Percentiles rank a stretch among this genome's conserved stretches.
These are phyloP conservation scores for Mycosarcoma maydis DNA, from an alignment of 1,284 basidiomycete genomes.

Conservation along the genomic window DNA sequence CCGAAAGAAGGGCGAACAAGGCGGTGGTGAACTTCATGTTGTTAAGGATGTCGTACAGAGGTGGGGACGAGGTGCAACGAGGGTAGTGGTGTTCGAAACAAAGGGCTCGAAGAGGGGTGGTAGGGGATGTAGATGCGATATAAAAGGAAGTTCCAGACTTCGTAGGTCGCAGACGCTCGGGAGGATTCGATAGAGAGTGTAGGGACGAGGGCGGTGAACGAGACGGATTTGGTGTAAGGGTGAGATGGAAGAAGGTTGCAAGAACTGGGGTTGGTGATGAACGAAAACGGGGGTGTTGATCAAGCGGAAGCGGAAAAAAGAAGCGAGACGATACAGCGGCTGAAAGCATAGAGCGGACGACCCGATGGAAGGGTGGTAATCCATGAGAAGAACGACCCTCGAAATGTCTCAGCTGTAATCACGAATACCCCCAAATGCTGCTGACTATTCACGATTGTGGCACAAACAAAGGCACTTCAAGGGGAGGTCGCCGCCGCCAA, in stretches of 20 bases:
- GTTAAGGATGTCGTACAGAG: background rate
- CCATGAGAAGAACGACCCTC: background rate
- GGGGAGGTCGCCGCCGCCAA: too few species aligned
- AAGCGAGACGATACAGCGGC: background rate
- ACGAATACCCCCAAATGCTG: too few species aligned
- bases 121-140: background rate
- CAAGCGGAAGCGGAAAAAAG: slow-evolving; percentile 2
- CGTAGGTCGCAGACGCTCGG: background rate
- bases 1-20: slow-evolving; percentile 31
- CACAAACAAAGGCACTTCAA: too few species aligned
- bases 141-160: slow-evolving; percentile 20
- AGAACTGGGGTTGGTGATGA: slow-evolving; percentile 5
- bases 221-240: background rate
- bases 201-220: background rate
- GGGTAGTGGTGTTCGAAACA: background rate
- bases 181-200: background rate
- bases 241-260: background rate
- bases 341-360: background rate
- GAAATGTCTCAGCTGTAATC: slow-evolving; percentile 13
- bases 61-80: slow-evolving; percentile 1
- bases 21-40: slow-evolving; percentile 56
- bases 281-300: slow-evolving; percentile 9
- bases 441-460: too few species aligned
- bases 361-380: background rate
- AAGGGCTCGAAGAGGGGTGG: background rate